Conservation (phyloP, 345 rosid species). For the Populus ilicifolia region DNA sequence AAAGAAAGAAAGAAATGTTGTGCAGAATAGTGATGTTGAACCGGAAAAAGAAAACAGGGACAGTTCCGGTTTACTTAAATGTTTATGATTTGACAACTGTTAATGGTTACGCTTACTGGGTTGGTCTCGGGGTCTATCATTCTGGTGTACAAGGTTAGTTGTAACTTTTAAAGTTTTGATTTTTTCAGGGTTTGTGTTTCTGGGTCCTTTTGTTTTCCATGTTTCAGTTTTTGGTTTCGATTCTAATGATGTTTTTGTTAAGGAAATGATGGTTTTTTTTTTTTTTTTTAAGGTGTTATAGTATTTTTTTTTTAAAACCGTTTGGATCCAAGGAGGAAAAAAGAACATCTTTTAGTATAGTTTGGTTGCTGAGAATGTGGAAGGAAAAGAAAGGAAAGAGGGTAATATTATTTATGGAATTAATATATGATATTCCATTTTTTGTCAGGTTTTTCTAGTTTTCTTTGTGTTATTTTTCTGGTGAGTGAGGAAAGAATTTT, state of each 20-base stretch:
- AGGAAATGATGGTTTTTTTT: background rate
- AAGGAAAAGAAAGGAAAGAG: background rate
- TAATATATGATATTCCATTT: background rate
- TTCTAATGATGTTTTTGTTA: background rate
- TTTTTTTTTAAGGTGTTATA: background rate
- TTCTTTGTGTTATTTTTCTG: background rate
- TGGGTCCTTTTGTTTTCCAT: background rate
- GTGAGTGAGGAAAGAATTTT: background rate
- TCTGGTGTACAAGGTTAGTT: constrained; percentile 86
- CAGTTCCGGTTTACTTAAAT: constrained; percentile 82
- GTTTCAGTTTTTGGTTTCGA: background rate
- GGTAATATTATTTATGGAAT: background rate
- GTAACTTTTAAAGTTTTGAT: background rate
- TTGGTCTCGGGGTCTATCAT: constrained; percentile 93
- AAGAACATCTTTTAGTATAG: background rate
- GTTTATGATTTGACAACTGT: constrained; percentile 92
- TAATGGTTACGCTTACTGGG: constrained; percentile 93
- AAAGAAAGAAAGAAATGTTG: constrained; percentile 35
- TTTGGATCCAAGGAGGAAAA: background rate
- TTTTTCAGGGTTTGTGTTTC: background rate
- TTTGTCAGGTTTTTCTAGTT: background rate
- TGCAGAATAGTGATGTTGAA: constrained; percentile 45
- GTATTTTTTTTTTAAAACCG: background rate
- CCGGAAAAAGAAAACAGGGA: constrained; percentile 63
- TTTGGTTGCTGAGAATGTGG: constrained; percentile 19